Evolutionary conservation across 1,284 basidiomycete species (phyloP), one percentile per base, ranked within the genome.

Genomic region (Singerocomus inundabilis): DNA sequence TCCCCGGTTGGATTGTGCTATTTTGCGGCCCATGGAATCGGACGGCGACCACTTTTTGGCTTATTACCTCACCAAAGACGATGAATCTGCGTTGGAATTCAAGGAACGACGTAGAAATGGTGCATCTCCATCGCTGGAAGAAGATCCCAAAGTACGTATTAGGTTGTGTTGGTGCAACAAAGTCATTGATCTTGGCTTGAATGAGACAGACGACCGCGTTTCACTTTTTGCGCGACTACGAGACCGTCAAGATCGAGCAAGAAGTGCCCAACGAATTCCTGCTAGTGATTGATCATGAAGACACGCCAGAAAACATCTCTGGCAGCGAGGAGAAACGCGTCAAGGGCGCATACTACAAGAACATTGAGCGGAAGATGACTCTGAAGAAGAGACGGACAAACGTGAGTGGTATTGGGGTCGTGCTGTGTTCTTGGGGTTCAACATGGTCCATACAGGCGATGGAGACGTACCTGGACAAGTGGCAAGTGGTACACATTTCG

Each of bases 31-130:
- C 0, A 87, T 92, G 79, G 84, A 88, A 63, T 85, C 88, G 2
- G 87, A 90, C 45, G 88, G 91, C 25, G 89, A 93, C 62, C 87
- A 90, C 48, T 89, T 93, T 75, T 72, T 96, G 51, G 84, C 90
- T n/a, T 95, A 91, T 67, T 95, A 93, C 61, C 78, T 95, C 12
- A 89, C 91, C 1, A 77, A 81, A 59, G 85, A 91, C 48, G 91
- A 93, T 59, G 84, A 84, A 25, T 72, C 78, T 8, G 85, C 86
- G 1, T 50, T 75, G n/a, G 69, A 70, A 47, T 82, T 85, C 66
- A 84, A 84, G 59, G 73, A 78, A 30, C 70, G 71, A 30, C 73
- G 80, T 26, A 65, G 64, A 21, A 62, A 57, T 13, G 55, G 74
- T 16, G 58, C 56, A 11, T 73, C 77, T 11, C 76, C 77, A 46